Evolutionary conservation across 2,329 filamentous ascomycete species (phyloP).

Genomic region (Fusarium algeriense): DNA sequence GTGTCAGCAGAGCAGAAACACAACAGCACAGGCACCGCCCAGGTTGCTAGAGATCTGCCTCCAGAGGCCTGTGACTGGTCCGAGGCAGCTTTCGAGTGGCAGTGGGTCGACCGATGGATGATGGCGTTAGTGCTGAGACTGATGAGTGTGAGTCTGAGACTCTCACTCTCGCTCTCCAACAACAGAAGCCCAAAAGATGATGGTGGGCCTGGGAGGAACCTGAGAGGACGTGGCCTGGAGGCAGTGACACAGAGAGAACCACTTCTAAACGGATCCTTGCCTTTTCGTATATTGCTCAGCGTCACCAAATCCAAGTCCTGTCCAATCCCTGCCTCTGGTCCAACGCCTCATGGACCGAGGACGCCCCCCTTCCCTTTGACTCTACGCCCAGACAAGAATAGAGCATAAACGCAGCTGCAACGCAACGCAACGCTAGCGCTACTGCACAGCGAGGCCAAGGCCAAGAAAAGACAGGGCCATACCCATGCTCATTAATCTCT

Average conservation of each 20-base stretch:
- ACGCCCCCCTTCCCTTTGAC: constrained; percentile 42
- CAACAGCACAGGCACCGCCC: constrained; percentile 39
- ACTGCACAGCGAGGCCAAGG: constrained; percentile 50
- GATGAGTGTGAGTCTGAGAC: constrained; percentile 16
- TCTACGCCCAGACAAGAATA: constrained; percentile 58
- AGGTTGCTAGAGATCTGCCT: constrained; percentile 38
- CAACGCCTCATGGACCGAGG: constrained; percentile 46
- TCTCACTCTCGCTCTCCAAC: not conserved
- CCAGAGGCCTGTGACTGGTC: constrained; percentile 39
- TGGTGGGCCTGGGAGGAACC: constrained; percentile 33
- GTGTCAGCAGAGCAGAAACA: constrained; percentile 49
- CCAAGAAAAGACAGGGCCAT: constrained; percentile 48
- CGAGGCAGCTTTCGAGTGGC: constrained; percentile 31
- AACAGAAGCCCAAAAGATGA: constrained; percentile 34
- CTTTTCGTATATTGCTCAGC: constrained; percentile 64
- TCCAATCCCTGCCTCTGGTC: constrained; percentile 50
- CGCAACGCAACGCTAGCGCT: constrained; percentile 35
- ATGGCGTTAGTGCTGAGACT: constrained; percentile 50
- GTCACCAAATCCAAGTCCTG: constrained; percentile 54
- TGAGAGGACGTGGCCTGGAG: constrained; percentile 40
- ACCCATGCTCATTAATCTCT: constrained; percentile 53
- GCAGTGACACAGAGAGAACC: constrained; percentile 51
- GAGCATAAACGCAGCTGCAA: constrained; percentile 38
- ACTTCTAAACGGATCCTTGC: constrained; percentile 60
- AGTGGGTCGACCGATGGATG: no score